These are phyloP conservation scores for Exserohilum rostratum DNA, from an alignment of 2,329 filamentous ascomycete species.

Conservation along the genomic window DNA sequence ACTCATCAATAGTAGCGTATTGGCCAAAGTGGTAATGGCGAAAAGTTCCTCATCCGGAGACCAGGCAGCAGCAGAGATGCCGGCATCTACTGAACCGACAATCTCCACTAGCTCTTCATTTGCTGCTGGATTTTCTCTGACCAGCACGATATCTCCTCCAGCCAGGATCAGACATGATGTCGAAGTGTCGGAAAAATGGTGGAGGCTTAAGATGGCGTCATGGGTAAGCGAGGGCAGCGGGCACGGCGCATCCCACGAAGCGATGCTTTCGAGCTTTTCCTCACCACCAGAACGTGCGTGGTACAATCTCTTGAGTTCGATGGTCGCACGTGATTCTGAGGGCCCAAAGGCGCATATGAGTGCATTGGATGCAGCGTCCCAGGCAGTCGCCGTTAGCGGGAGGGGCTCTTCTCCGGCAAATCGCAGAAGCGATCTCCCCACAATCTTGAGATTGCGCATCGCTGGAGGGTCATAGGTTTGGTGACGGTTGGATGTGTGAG, in stretches of 20 bases:
- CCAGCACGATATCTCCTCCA: constrained; percentile 87
- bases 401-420: constrained; percentile 60
- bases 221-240: constrained; percentile 75
- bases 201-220: constrained; percentile 78
- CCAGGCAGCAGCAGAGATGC: constrained; percentile 88
- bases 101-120: constrained; percentile 88
- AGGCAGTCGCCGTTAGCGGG: constrained; percentile 76
- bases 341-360: constrained; percentile 86
- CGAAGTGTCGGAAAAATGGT: constrained; percentile 81
- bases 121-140: constrained; percentile 71
- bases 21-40: constrained; percentile 77
- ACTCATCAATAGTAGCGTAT: constrained; percentile 90
- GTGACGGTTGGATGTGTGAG: constrained; percentile 9
- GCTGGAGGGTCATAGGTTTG: constrained; percentile 17
- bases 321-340: constrained; percentile 68
- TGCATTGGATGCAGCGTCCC: constrained; percentile 81
- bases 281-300: constrained; percentile 52
- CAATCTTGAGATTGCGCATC: constrained; percentile 89
- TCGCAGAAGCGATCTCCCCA: constrained; percentile 69
- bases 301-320: constrained; percentile 70
- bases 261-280: constrained; percentile 59
- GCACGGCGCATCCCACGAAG: constrained; percentile 87
- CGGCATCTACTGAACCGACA: constrained; percentile 89
- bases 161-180: constrained; percentile 83
- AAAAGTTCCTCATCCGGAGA: constrained; percentile 94